These are phyloP conservation scores for Calophaca sinica DNA, from an alignment of 306 rosid genomes.

Conservation along the genomic window DNA sequence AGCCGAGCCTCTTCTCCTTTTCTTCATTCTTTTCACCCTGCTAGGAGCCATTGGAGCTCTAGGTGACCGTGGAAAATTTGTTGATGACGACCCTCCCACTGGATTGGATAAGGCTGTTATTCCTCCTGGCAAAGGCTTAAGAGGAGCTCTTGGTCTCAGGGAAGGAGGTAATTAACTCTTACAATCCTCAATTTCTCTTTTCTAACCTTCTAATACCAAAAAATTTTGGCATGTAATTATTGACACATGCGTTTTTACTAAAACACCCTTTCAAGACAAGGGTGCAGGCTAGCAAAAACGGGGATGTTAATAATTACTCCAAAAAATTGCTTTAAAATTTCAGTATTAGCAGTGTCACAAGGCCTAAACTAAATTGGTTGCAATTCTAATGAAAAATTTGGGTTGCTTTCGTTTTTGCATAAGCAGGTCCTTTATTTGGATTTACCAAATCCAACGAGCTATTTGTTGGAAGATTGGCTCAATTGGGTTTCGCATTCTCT, in stretches of 20 bases:
- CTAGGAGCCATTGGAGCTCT: constrained; percentile 99
- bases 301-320: too few species aligned
- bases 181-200: constrained; percentile 6
- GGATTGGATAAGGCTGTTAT: constrained; percentile 67
- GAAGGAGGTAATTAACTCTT: constrained; percentile 71
- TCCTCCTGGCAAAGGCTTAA: constrained; percentile 74
- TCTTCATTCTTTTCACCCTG: constrained; percentile 91
- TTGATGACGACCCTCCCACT: constrained; percentile 77
- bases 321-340: too few species aligned
- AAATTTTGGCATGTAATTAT: too few species aligned
- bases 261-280: too few species aligned
- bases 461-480: constrained; percentile 98
- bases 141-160: constrained; percentile 78
- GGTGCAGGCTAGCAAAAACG: too few species aligned
- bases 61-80: constrained; percentile 92
- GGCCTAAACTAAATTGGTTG: neutral
- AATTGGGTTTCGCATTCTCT: constrained; percentile 90
- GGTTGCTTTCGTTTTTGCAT: neutral
- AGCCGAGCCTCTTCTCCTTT: constrained; percentile 96
- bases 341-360: neutral
- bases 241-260: too few species aligned
- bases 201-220: neutral
- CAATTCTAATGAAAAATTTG: neutral
- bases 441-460: constrained; percentile 93
- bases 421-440: constrained; percentile 89